Evolutionary conservation across 2,329 filamentous ascomycete species (phyloP), one percentile per base, ranked within the genome.

Genomic region (Penicillium capsulatum): DNA sequence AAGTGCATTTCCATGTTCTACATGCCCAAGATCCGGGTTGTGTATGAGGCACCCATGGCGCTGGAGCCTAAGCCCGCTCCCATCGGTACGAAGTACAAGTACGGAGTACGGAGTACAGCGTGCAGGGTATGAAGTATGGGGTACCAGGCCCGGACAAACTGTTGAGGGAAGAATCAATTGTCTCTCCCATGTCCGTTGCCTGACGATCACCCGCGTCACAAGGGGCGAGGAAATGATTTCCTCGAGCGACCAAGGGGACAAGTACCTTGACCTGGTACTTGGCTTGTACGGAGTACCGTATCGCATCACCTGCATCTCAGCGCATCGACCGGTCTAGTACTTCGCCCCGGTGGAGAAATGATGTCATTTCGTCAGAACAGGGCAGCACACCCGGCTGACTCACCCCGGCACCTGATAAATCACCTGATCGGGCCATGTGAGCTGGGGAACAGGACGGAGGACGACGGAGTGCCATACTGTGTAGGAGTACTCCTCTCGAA

Each of bases 321-420:
- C 31, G 29, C 37, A 57, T 59, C 39, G 57, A 59, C 55, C 56
- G 57, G 56, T 60, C 57, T 60, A 57, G 53, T 47, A 45, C 51
- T 39, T 48, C 24, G 36, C 16, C 11, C 13, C 17, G 10, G 51
- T 54, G 51, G 55, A 29, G 17, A 41, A 15, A 47, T 59, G 56
- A 60, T 53, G 51, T 60, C 56, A 60, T 45, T 11, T 4, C 15
- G 11, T 20, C 22, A 31, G 40, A 40, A 45, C 44, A 22, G 42
- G 48, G 42, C 34, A 42, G 17, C 26, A 6, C 13, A 28, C 6
- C 5, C n/a, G n/a, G 26, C 11, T 31, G 32, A 30, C 24, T 9
- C 24, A 30, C 17, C 10, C 17, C 27, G n/a, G 29, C 36, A 40
- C 36, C 33, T 40, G 42, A 42, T 45, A 46, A 43, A 39, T 50